Base-by-base conservation (phyloP, 1,284 basidiomycete species). In the Leucoagaricus sp. region DNA sequence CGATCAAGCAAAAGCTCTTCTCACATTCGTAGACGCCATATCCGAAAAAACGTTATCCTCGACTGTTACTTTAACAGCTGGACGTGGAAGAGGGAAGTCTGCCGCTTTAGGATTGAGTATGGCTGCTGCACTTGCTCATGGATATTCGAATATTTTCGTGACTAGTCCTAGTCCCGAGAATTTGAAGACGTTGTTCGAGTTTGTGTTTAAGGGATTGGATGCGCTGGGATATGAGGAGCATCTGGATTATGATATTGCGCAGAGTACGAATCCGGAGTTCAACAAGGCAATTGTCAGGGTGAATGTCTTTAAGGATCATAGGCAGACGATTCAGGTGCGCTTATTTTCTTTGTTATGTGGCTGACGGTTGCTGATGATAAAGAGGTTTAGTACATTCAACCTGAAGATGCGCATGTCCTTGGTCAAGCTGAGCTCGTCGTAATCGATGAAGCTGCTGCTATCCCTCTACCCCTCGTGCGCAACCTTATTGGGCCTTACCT, bases 81-180 rank as follows among this genome's bases (percentile, higher is more conserved):
- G 85, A 8, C 89, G 97, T 71, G 97, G 97, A 64, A 88, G 97
- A 31, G 97, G 97, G 59, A 99, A 99, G 74, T 97, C 94, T 21
- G 96, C 97, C 3, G 93, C 96, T 1, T 80, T 99, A 12, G 97
- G 97, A 51, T 78, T 99, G 44, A 92, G 94, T 0, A 94, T 99
- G 57, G 91, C 96, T 5, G 91, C 94, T 13, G 95, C 97, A 1
- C 80, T 99, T 19, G 92, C 90, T 0, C 93, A 98, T 68, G 95
- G 95, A 17, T 99, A 99, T 72, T 92, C 93, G 55, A 99, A 99
- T 73, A 94, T 99, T 60, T 99, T 99, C 70, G 94, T 99, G 49
- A 99, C 97, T 4, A 96, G 93, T 67, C 97, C 97, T 1, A 94
- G 91, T 68, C 97, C 97, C 1, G 96, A 98, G 73, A 99, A 99